Evolutionary conservation across 768 basidiomycete genomes (phyloP), one percentile per base, ranked within the genome.

Genomic region (Cystofilobasidium capitatum): DNA sequence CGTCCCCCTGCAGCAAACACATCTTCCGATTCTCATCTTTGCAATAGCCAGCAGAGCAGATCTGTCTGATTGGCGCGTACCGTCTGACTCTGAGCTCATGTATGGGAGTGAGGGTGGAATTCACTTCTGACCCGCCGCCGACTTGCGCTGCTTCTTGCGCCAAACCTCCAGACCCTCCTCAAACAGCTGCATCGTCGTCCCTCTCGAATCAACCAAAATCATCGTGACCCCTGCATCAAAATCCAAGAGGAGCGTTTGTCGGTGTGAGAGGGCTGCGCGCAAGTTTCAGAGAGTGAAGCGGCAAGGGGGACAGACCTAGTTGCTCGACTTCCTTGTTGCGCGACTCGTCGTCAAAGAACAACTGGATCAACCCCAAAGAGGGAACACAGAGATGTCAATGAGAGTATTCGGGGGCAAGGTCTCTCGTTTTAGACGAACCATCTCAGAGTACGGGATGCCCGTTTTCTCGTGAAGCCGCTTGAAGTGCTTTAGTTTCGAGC

Each of bases 401-500:
- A 14, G 39, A 61, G 51, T 44, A 26, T 22, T 12, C 20, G 13
- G 4, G 26, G 35, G 9, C 14, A 70, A n/a, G n/a, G n/a, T n/a
- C n/a, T n/a, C n/a, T n/a, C n/a, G n/a, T n/a, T n/a, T n/a, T n/a
- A n/a, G n/a, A n/a, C 80, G 26, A 54, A 86, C 88, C 89, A 91
- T 91, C 70, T 89, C 85, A 10, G 82, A 81, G 72, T 88, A 91
- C 0, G 88, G 83, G 59, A 91, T 83, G 2, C 85, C 86, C 0
- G 89, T 91, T 71, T 83, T 81, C 58, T 83, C 78, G 73, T 89
- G 86, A 39, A 92, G 73, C 55, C 82, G 81, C 74, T 82, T 84
- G 79, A 93, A 93, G 73, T 92, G 90, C 5, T 82, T 81, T 22
- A 90, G 78, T 78, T 93, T 92, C 29, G 89, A 89, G 20, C 87